A percentile compares a stretch with the other conserved stretches of the same genome.
These are phyloP conservation scores for Endogone sp. DNA, from an alignment of 192 early-diverging fungal genomes.

Conservation along the genomic window DNA sequence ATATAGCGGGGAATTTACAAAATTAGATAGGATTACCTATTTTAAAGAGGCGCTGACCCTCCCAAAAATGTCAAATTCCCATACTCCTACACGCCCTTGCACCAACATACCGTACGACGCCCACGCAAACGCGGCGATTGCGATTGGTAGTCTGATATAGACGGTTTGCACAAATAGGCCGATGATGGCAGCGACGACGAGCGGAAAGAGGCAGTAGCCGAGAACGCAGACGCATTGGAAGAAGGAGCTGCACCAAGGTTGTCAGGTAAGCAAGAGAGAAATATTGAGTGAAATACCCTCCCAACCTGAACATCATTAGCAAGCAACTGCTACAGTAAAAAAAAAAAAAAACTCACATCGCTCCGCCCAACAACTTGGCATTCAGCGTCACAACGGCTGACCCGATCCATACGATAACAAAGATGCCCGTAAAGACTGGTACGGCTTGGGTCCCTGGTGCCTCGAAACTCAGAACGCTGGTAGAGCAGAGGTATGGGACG, in stretches of 20 bases:
- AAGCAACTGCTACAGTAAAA: too few species aligned
- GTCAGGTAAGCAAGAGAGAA: background rate
- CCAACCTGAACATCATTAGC: background rate
- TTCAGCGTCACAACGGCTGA: conserved; percentile 93
- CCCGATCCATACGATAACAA: conserved; percentile 95
- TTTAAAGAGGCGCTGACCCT: background rate
- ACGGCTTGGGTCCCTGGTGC: conserved; percentile 75
- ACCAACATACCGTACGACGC: conserved; percentile 68
- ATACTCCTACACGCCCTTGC: background rate
- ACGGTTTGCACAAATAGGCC: conserved; percentile 62
- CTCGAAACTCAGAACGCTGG: conserved; percentile 71
- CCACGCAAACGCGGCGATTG: conserved; percentile 80
- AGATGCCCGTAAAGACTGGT: conserved; percentile 85
- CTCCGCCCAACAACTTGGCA: conserved; percentile 90
- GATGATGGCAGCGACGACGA: conserved; percentile 76
- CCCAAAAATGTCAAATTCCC: conserved; percentile 4
- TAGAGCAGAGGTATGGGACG: conserved; percentile 1
- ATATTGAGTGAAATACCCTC: background rate
- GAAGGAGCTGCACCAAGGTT: conserved; percentile 65
- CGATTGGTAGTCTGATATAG: conserved; percentile 70
- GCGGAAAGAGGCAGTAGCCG: conserved; percentile 95
- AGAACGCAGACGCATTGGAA: conserved; percentile 96
- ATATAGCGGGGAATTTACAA: background rate
- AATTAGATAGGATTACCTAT: background rate
- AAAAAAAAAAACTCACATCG: conserved; percentile 58